Percentiles rank a stretch among this genome's conserved stretches.
Conservation (phyloP, 306 rosid species). For the Acacia crassicarpa region DNA sequence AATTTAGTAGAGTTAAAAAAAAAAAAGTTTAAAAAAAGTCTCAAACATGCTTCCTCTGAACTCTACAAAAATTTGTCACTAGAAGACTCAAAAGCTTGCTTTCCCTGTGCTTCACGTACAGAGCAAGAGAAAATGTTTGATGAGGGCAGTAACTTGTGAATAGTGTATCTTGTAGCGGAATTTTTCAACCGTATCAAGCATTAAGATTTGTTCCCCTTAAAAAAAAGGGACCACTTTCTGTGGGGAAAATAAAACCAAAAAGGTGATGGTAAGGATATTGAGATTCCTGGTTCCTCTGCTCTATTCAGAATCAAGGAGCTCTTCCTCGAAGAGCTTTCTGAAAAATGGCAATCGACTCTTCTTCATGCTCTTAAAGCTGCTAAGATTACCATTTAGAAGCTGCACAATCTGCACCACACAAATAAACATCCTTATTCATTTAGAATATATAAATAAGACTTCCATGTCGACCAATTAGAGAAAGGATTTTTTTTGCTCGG, state of each 20-base stretch:
- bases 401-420: conserved; percentile 58
- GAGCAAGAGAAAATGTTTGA: background rate
- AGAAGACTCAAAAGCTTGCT: background rate
- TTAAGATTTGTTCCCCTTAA: background rate
- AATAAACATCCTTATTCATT: background rate
- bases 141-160: background rate
- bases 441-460: too few species aligned
- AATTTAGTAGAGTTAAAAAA: background rate
- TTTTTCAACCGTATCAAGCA: background rate
- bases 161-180: background rate
- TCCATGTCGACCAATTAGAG: background rate
- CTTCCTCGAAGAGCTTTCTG: conserved; percentile 48
- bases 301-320: conserved; percentile 44
- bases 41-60: background rate
- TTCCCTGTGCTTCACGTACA: background rate
- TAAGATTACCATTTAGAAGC: conserved; percentile 63
- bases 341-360: conserved; percentile 48
- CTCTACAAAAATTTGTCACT: background rate
- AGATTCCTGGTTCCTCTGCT: conserved; percentile 12
- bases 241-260: background rate
- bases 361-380: conserved; percentile 60
- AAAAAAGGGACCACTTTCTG: background rate
- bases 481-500: too few species aligned
- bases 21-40: background rate
- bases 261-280: background rate